Evolutionary conservation across 2,329 filamentous ascomycete species (phyloP), one percentile per base, ranked within the genome.

Genomic region (Chaetomiaceae sp.): DNA sequence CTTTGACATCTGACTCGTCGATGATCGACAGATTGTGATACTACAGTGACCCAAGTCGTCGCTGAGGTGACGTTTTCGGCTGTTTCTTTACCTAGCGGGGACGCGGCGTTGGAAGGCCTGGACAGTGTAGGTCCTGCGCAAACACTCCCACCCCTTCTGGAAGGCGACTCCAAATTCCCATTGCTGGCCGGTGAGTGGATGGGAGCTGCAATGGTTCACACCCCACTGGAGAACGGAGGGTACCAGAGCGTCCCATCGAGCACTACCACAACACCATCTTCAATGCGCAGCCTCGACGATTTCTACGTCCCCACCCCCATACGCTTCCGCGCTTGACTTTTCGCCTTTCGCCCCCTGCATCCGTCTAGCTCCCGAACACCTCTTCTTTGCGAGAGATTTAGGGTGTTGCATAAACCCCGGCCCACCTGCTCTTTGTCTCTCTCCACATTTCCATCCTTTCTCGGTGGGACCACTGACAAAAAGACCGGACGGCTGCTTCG

Each of bases 181-280:
- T 37, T 47, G 43, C 30, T 43, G 41, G 43, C 41, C 40, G 41
- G 45, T 59, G 57, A 58, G 50, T 58, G 57, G 55, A 18, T 44
- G 37, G 21, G 41, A 48, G 50, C 44, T 52, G 49, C 55, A 50
- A 56, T 55, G 53, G 51, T 54, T 55, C 52, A 56, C 56, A 61
- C 55, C 59, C 58, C 51, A 56, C 55, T 48, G n/a, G n/a, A n/a
- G n/a, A 40, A 20, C 36, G 38, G 16, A 42, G 37, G 40, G 34
- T 25, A 20, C 10, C 36, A 48, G 45, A 41, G 33, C 44, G 42
- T 53, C 42, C 40, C 32, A 40, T 48, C 20, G 53, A 43, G 44
- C 48, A 57, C 47, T 23, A 48, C 36, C 34, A 42, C 47, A 43
- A 40, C 51, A 54, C 43, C 46, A 51, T 51, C 46, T 48, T 11